Conservation (phyloP, 208 protist genomes). For the Wallacemonas sp. region DNA sequence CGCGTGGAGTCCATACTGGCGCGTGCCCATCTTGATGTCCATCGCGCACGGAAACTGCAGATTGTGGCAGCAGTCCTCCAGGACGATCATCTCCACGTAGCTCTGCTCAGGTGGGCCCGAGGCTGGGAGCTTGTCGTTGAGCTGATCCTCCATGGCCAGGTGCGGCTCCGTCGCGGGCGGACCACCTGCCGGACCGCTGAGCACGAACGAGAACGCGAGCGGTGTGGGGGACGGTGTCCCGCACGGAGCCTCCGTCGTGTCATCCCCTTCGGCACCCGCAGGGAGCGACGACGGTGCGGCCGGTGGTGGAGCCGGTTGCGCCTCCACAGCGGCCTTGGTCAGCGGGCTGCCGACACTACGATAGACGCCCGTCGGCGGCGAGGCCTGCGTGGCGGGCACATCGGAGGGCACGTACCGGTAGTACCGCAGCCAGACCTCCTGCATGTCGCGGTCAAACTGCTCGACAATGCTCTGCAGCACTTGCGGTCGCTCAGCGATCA, state of each 20-base stretch:
- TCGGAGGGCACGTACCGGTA: constrained; percentile 7
- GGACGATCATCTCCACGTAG: constrained; percentile 41
- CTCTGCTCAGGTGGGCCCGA: constrained; percentile 5
- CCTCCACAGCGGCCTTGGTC: neutral
- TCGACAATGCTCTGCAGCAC: constrained; percentile 12
- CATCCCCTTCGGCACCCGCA: neutral
- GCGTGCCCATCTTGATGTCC: constrained; percentile 48
- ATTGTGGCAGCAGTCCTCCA: constrained; percentile 40
- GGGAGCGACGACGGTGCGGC: no score
- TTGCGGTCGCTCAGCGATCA: constrained; percentile 3
- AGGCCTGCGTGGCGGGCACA: neutral
- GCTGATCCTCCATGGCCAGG: constrained; percentile 8
- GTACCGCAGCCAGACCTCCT: constrained; percentile 15
- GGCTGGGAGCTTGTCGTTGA: constrained; percentile 11
- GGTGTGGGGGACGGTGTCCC: constrained; percentile 1
- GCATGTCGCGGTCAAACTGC: constrained; percentile 18
- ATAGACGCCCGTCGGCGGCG: constrained; percentile 4
- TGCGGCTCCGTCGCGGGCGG: constrained; percentile 7
- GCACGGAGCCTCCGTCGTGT: neutral
- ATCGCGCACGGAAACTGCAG: constrained; percentile 40
- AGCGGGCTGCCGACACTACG: neutral
- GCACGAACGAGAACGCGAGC: constrained; percentile 10
- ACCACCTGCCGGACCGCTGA: neutral
- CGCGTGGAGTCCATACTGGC: constrained; percentile 45
- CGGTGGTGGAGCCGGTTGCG: neutral